These are phyloP conservation scores for Austroboletus festivus DNA, from an alignment of 768 basidiomycete species.

Conservation along the genomic window DNA sequence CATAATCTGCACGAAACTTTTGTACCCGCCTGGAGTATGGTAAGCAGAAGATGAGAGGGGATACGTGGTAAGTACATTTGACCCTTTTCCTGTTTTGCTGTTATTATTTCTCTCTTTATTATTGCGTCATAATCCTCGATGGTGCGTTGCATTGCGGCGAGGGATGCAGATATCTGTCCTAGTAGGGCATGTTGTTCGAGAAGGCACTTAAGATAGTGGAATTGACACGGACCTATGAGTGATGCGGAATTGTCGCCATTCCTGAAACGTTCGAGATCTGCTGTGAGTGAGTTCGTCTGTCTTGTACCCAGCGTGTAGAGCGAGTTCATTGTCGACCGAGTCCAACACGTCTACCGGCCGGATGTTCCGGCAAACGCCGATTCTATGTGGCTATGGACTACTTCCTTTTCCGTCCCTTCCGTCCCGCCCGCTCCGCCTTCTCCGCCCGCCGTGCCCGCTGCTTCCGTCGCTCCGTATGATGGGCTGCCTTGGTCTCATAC, in stretches of 20 bases:
- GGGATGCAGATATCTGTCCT: slow-evolving; percentile 98
- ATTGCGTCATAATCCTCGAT: slow-evolving; percentile 97
- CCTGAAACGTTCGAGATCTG: slow-evolving; percentile 80
- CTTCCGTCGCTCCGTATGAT: slow-evolving; percentile 58
- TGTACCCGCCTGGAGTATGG: slow-evolving; percentile 70
- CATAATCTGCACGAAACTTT: slow-evolving; percentile 86
- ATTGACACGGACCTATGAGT: slow-evolving; percentile 64
- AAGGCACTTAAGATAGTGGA: background rate
- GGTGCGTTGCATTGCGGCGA: slow-evolving; percentile 91
- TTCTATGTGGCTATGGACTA: background rate
- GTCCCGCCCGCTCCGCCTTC: slow-evolving; percentile 71
- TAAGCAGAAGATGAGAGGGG: slow-evolving; percentile 3
- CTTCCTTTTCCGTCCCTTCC: slow-evolving; percentile 65
- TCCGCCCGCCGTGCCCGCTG: slow-evolving; percentile 63
- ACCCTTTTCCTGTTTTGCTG: slow-evolving; percentile 95
- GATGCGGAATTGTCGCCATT: slow-evolving; percentile 79
- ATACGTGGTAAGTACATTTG: slow-evolving; percentile 59
- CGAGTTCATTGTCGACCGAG: slow-evolving; percentile 72
- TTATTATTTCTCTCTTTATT: slow-evolving; percentile 94
- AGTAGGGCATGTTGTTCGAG: slow-evolving; percentile 28
- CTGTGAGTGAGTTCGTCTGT: slow-evolving; percentile 83
- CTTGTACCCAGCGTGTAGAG: slow-evolving; percentile 91
- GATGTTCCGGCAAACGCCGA: slow-evolving; percentile 8
- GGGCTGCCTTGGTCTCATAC: slow-evolving; percentile 70
- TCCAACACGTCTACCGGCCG: slow-evolving; percentile 7